Conservation (phyloP, 2,329 filamentous ascomycete species). For the Fusarium neocosmosporiellum region DNA sequence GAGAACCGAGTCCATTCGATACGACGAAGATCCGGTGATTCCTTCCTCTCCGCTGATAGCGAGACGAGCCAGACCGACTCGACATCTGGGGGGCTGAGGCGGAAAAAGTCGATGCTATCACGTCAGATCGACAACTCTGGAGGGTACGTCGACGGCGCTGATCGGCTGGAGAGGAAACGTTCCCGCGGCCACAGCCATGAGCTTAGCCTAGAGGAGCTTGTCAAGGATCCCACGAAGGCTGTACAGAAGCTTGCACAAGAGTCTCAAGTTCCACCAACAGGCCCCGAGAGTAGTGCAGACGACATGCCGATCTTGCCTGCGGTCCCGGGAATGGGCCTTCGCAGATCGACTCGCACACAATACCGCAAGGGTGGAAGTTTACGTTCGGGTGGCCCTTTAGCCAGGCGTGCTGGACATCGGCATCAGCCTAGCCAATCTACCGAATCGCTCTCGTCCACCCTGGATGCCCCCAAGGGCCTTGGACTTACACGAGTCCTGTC, state of each 20-base stretch:
- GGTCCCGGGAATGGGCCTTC: conserved; percentile 80
- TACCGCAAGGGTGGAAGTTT: conserved; percentile 89
- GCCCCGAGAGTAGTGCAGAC: conserved; percentile 61
- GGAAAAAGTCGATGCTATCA: conserved; percentile 97
- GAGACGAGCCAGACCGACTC: conserved; percentile 64
- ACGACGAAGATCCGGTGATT: conserved; percentile 82
- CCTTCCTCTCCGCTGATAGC: conserved; percentile 67
- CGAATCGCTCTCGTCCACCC: conserved; percentile 48
- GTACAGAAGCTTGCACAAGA: conserved; percentile 76
- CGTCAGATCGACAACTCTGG: conserved; percentile 84
- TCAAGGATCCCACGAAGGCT: conserved; percentile 79
- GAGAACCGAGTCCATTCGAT: conserved; percentile 94
- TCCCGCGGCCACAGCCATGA: conserved; percentile 70
- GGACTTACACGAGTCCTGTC: conserved; percentile 74
- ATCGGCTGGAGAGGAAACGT: conserved; percentile 78
- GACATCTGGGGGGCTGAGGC: conserved; percentile 73
- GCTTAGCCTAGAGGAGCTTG: conserved; percentile 82
- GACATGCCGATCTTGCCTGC: conserved; percentile 90
- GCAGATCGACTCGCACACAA: conserved; percentile 90
- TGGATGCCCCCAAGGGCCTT: conserved; percentile 61
- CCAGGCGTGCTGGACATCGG: conserved; percentile 75
- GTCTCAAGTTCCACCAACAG: conserved; percentile 57
- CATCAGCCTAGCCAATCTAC: conserved; percentile 67
- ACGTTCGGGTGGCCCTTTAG: conserved; percentile 76
- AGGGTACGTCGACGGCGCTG: conserved; percentile 84